Percentiles rank a stretch among this genome's conserved stretches.
These are phyloP conservation scores for Dioszegia aurantiaca DNA, from an alignment of 768 basidiomycete species.

Conservation along the genomic window DNA sequence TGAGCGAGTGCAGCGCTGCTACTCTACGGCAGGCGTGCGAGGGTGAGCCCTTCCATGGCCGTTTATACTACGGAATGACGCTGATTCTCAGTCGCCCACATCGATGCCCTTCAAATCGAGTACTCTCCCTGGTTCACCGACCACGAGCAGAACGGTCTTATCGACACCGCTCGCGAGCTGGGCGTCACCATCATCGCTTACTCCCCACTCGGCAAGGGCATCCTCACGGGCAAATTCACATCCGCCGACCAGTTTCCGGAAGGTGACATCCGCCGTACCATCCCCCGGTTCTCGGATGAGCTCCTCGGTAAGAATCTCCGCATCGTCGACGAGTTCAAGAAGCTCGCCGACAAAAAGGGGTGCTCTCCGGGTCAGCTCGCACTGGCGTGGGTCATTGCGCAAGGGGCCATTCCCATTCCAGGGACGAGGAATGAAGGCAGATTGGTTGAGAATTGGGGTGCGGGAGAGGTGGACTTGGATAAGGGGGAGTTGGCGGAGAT, in stretches of 20 bases:
- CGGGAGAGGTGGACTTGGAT: conserved; percentile 33
- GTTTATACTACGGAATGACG: too few relatives aligned
- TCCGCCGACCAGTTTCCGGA: conserved; percentile 36
- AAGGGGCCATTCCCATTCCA: conserved; percentile 49
- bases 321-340: conserved; percentile 52
- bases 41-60: conserved; percentile 27
- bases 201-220: conserved; percentile 54
- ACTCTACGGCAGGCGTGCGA: conserved; percentile 43
- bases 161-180: conserved; percentile 54
- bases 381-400: conserved; percentile 51
- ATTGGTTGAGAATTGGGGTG: conserved; percentile 46
- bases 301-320: conserved; percentile 52
- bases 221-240: conserved; percentile 42
- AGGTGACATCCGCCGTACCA: conserved; percentile 40
- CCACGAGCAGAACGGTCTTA: conserved; percentile 44
- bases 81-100: conserved; percentile 28
- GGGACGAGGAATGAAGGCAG: conserved; percentile 37
- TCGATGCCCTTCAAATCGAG: conserved; percentile 48
- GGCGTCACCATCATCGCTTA: conserved; percentile 56
- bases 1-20: conserved; percentile 44
- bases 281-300: conserved; percentile 51
- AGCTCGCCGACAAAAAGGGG: conserved; percentile 49
- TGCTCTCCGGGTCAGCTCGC: conserved; percentile 52
- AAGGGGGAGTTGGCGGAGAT: conserved; percentile 45
- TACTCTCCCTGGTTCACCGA: conserved; percentile 48